Conservation (phyloP, 306 rosid genomes). For the Vigna radiata region DNA sequence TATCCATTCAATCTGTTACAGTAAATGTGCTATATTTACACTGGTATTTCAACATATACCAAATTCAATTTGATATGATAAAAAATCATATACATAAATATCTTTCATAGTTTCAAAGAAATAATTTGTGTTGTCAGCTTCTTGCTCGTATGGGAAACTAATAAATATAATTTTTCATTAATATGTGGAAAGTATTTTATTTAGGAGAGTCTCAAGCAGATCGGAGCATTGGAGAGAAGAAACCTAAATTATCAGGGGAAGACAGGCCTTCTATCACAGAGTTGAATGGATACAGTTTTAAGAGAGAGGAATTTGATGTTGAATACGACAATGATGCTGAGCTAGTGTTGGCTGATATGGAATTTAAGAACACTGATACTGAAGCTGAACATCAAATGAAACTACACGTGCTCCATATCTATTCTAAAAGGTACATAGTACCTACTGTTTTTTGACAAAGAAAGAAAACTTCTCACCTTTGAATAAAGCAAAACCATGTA, state of each 20-base stretch:
- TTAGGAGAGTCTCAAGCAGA: conserved; percentile 62
- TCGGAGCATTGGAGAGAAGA: conserved; percentile 81
- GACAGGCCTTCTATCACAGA: conserved; percentile 68
- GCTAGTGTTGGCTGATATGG: conserved; percentile 92
- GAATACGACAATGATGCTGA: conserved; percentile 95
- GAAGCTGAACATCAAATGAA: conserved; percentile 67
- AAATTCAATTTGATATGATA: too few relatives aligned
- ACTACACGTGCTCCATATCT: conserved; percentile 72
- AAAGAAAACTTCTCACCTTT: conserved; percentile 11
- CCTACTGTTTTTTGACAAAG: background rate
- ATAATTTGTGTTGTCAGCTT: background rate
- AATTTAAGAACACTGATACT: conserved; percentile 75
- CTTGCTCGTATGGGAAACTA: background rate
- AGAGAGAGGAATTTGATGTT: conserved; percentile 85
- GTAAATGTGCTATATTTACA: too few relatives aligned
- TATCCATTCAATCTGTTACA: too few relatives aligned
- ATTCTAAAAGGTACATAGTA: conserved; percentile 64
- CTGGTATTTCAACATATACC: too few relatives aligned
- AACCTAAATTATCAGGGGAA: conserved; percentile 72
- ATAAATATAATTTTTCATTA: background rate
- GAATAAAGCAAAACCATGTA: background rate
- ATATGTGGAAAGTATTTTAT: conserved; percentile 30
- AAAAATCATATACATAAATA: too few relatives aligned
- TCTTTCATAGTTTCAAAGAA: background rate
- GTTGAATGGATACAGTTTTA: conserved; percentile 82